These are phyloP conservation scores for Cardiospermum halicacabum DNA, from an alignment of 345 rosid species.

Conservation along the genomic window DNA sequence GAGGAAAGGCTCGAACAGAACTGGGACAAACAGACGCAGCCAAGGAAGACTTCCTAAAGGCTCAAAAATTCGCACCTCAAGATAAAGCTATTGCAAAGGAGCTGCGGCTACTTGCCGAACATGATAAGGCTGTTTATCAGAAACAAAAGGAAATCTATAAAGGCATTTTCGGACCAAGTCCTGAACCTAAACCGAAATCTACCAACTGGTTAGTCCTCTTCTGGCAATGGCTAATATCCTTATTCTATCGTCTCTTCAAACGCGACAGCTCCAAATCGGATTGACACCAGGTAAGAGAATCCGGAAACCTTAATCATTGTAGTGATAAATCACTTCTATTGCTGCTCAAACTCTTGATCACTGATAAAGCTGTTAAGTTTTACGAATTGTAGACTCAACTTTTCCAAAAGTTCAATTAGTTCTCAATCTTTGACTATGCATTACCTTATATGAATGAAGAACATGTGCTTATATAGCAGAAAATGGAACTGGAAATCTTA, in stretches of 20 bases:
- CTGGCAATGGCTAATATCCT: constrained; percentile 44
- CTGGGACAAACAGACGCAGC: constrained; percentile 94
- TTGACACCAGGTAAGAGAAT: constrained; percentile 3
- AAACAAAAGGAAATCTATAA: constrained; percentile 83
- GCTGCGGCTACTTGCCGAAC: constrained; percentile 64
- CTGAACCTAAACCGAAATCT: constrained; percentile 39
- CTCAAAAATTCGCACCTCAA: constrained; percentile 73
- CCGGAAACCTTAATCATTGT: constrained; percentile 1
- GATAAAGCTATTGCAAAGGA: constrained; percentile 80
- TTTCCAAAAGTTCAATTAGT: neutral
- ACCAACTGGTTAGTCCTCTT: constrained; percentile 39
- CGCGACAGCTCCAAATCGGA: constrained; percentile 33
- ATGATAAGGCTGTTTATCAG: constrained; percentile 73
- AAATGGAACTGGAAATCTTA: neutral
- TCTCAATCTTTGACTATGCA: neutral
- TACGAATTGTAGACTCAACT: neutral
- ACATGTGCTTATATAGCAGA: too few relatives aligned
- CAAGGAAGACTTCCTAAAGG: constrained; percentile 78
- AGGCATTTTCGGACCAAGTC: constrained; percentile 68
- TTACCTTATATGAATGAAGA: too few relatives aligned
- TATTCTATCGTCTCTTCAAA: constrained; percentile 27
- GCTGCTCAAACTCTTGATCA: neutral
- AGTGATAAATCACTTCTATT: neutral
- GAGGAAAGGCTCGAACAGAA: constrained; percentile 88
- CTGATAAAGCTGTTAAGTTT: neutral